Percentiles rank a stretch among this genome's conserved stretches.
Evolutionary conservation across 2,329 filamentous ascomycete species (phyloP).

Genomic region (Sarocladiaceae sp.): DNA sequence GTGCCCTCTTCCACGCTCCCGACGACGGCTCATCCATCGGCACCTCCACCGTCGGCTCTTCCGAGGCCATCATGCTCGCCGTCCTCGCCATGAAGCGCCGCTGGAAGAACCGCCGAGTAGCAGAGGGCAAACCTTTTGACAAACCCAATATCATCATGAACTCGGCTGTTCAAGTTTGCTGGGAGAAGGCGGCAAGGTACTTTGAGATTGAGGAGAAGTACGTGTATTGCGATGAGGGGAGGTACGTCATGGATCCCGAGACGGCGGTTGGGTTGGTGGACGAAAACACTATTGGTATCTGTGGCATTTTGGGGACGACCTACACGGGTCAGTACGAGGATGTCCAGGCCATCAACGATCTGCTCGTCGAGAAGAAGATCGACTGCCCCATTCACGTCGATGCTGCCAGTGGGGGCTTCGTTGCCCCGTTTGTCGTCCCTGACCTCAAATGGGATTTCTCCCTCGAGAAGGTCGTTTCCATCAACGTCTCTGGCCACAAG

Average conservation of each 20-base stretch:
- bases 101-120: slow-evolving; percentile 82
- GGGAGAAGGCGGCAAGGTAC: slow-evolving; percentile 87
- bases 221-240: slow-evolving; percentile 55
- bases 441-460: slow-evolving; percentile 88
- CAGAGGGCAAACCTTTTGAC: slow-evolving; percentile 72
- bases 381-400: slow-evolving; percentile 91
- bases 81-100: slow-evolving; percentile 91
- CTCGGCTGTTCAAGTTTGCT: slow-evolving; percentile 92
- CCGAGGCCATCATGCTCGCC: slow-evolving; percentile 78
- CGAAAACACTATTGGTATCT: slow-evolving; percentile 82
- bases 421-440: slow-evolving; percentile 83
- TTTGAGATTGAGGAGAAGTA: slow-evolving; percentile 91
- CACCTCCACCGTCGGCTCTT: slow-evolving; percentile 83
- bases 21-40: slow-evolving; percentile 62
- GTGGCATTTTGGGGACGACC: slow-evolving; percentile 82
- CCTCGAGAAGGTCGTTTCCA: slow-evolving; percentile 79
- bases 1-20: slow-evolving; percentile 79
- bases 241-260: slow-evolving; percentile 58
- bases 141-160: slow-evolving; percentile 93
- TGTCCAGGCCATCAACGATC: slow-evolving; percentile 83
- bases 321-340: slow-evolving; percentile 97
- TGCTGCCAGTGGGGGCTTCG: slow-evolving; percentile 86
- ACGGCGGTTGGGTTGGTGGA: slow-evolving; percentile 55
- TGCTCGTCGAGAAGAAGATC: slow-evolving; percentile 67
- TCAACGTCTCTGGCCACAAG: slow-evolving; percentile 94